phyloP scores from a whole-genome alignment of 495 filamentous ascomycete genomes.

The Aspergillus taichungensis region DNA sequence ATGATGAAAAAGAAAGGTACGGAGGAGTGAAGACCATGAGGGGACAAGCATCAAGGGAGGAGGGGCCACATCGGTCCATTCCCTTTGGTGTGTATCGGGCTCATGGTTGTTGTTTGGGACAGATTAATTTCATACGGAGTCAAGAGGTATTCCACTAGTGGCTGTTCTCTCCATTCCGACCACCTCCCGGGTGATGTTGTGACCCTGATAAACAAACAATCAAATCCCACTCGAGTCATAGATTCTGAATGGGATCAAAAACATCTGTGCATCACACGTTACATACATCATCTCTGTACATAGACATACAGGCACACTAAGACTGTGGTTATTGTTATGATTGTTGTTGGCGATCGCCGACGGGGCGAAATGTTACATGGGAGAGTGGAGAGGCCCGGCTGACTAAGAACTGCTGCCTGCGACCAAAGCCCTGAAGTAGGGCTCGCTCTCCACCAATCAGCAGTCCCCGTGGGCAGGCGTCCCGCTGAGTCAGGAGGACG shows the following conservation, averaged over 20 bases:
- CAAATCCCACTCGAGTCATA: no score
- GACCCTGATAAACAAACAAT: no score
- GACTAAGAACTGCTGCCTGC: background rate
- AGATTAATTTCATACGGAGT: background rate
- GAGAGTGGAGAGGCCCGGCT: background rate
- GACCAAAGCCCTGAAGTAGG: slow-evolving; percentile 4
- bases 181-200: no score
- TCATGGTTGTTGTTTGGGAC: background rate
- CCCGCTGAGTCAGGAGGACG: slow-evolving; percentile 31
- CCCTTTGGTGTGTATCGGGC: background rate
- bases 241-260: no score
- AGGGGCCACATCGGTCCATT: background rate
- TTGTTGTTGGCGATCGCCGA: no score
- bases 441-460: slow-evolving; percentile 1
- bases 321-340: no score
- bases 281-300: background rate
- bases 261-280: no score
- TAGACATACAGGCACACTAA: background rate
- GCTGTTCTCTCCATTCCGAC: no score
- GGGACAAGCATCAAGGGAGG: background rate
- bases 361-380: background rate
- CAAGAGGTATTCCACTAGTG: background rate
- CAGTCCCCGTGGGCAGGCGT: background rate
- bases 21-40: background rate
- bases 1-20: background rate